Conservation (phyloP, 495 filamentous ascomycete species). For the Penicillium flavigenum region DNA sequence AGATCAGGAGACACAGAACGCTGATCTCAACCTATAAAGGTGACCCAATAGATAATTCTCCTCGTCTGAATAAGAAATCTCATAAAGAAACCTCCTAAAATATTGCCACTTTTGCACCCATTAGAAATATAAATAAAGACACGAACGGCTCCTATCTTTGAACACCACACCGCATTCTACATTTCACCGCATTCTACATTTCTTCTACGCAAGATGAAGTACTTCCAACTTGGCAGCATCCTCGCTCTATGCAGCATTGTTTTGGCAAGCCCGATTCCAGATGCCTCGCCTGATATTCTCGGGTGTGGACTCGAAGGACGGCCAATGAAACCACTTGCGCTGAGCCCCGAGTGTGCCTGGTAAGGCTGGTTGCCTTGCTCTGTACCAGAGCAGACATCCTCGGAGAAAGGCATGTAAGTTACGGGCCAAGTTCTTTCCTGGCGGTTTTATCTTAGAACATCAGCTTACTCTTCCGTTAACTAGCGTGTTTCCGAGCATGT, state of each 20-base stretch:
- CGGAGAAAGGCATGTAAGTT: not conserved
- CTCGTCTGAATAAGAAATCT: not conserved
- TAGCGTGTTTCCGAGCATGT: not conserved
- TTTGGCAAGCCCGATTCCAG: not conserved
- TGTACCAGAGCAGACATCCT: not conserved
- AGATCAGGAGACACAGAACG: not conserved
- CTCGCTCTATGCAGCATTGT: slow-evolving; percentile 2
- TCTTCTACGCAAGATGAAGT: slow-evolving; percentile 1
- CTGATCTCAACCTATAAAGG: not conserved
- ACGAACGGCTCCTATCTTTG: not conserved
- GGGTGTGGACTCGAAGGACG: not conserved
- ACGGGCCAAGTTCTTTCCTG: not conserved
- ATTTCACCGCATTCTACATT: not conserved
- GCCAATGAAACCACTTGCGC: not conserved
- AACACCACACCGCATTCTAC: not conserved
- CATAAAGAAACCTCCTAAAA: not conserved
- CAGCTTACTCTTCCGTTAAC: not conserved
- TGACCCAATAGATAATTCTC: not conserved
- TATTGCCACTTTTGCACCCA: not conserved
- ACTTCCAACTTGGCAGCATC: slow-evolving; percentile 6
- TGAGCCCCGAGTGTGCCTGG: not conserved
- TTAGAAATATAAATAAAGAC: slow-evolving; percentile 1
- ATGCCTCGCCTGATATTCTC: not conserved
- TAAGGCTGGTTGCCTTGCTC: not conserved
- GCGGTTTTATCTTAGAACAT: not conserved